Conservation (phyloP, 192 early-diverging fungal species). For the Coemansia reversa region DNA sequence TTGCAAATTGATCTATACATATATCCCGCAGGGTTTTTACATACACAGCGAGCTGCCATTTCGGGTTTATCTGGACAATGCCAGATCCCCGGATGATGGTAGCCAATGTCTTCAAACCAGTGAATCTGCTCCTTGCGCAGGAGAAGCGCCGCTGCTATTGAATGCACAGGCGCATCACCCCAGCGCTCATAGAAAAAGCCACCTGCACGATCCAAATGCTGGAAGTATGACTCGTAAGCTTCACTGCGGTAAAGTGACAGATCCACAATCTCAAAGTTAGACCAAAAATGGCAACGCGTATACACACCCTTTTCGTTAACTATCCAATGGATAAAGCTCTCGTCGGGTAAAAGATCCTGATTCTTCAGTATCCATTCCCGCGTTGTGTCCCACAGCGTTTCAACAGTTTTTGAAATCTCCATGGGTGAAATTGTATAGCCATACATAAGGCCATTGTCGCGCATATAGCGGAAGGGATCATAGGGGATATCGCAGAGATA, state of each 20-base stretch:
- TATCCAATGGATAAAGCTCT: slow-evolving; percentile 57
- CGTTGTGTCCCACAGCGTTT: slow-evolving; percentile 43
- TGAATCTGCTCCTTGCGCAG: slow-evolving; percentile 65
- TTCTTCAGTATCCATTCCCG: slow-evolving; percentile 56
- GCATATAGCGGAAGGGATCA: slow-evolving; percentile 51
- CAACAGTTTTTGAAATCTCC: slow-evolving; percentile 37
- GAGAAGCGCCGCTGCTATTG: slow-evolving; percentile 61
- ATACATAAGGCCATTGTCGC: slow-evolving; percentile 33
- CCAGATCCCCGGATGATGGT: slow-evolving; percentile 56
- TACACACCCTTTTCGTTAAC: slow-evolving; percentile 45
- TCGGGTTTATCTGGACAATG: slow-evolving; percentile 67
- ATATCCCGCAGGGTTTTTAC: slow-evolving; percentile 5
- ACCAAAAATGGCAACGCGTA: slow-evolving; percentile 60
- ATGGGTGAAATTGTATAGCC: slow-evolving; percentile 34
- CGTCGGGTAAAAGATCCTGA: slow-evolving; percentile 51
- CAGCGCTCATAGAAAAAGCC: slow-evolving; percentile 58
- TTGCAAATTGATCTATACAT: slow-evolving; percentile 39
- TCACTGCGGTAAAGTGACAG: slow-evolving; percentile 67
- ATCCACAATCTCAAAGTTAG: slow-evolving; percentile 25
- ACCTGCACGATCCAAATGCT: slow-evolving; percentile 69
- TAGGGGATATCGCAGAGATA: slow-evolving; percentile 51
- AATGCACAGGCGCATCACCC: slow-evolving; percentile 43
- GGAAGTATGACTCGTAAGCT: slow-evolving; percentile 65
- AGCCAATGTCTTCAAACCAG: slow-evolving; percentile 53
- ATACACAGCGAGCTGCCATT: slow-evolving; percentile 32